A percentile compares a stretch with the other conserved stretches of the same genome.
phyloP scores from a whole-genome alignment of 805 yeast genomes.

The Kazachstania viticola region DNA sequence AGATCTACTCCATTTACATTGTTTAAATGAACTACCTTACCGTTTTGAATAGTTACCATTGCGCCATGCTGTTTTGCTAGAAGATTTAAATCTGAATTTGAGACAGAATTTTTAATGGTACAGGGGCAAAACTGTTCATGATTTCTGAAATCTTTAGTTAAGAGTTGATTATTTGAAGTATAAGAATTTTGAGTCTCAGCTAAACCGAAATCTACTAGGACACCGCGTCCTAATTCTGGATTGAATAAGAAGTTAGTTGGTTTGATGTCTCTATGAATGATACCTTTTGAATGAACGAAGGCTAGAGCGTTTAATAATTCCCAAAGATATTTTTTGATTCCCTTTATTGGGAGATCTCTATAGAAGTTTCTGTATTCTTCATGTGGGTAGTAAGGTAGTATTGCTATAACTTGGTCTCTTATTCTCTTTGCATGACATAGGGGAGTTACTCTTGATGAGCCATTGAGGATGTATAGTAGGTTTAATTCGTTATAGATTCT shows the following conservation, averaged over 20 bases:
- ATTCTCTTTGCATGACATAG: constrained; percentile 75
- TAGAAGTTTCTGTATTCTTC: constrained; percentile 83
- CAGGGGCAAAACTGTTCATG: constrained; percentile 46
- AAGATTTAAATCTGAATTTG: constrained; percentile 2
- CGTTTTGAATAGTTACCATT: constrained; percentile 23
- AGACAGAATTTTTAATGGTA: constrained; percentile 20
- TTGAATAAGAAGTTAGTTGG: constrained; percentile 63
- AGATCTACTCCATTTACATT: constrained; percentile 27
- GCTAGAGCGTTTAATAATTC: constrained; percentile 63
- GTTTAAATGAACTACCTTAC: constrained; percentile 22
- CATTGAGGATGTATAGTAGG: constrained; percentile 55
- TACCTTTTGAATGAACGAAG: constrained; percentile 59
- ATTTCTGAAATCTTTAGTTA: constrained; percentile 15
- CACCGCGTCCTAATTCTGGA: constrained; percentile 65
- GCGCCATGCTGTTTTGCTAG: constrained; percentile 11
- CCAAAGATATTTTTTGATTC: constrained; percentile 69
- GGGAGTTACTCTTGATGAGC: constrained; percentile 73
- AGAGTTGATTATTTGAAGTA: neutral
- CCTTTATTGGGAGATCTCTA: constrained; percentile 65
- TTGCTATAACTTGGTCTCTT: constrained; percentile 89
- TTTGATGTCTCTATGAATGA: constrained; percentile 88
- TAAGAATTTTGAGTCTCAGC: constrained; percentile 50
- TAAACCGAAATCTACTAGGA: constrained; percentile 82
- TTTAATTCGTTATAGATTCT: constrained; percentile 83
- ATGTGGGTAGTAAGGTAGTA: constrained; percentile 83